phyloP scores from a whole-genome alignment of 164 flowering plant species.

The Chloranthus sessilifolius region DNA sequence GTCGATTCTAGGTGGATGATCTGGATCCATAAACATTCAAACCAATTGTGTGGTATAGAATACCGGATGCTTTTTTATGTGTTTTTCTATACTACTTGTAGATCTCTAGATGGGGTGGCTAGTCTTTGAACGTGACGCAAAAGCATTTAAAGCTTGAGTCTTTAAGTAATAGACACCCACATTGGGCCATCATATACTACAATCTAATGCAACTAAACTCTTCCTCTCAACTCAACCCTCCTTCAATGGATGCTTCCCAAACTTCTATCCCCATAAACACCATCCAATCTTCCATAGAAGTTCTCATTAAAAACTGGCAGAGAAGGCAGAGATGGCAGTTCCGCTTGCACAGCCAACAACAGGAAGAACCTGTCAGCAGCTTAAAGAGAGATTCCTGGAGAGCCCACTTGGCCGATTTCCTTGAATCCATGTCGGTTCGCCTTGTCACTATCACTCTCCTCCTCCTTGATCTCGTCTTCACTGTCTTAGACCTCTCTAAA shows the following conservation, averaged over 20 bases:
- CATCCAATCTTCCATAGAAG: conserved; percentile 30
- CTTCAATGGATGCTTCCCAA: conserved; percentile 16
- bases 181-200: too few relatives aligned
- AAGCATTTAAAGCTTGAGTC: too few relatives aligned
- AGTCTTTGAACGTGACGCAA: too few relatives aligned
- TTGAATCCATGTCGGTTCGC: conserved; percentile 41
- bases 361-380: conserved; percentile 1
- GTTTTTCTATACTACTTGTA: too few relatives aligned
- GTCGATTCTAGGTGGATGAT: too few relatives aligned
- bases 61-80: too few relatives aligned
- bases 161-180: too few relatives aligned
- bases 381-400: conserved; percentile 37
- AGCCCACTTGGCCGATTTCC: conserved; percentile 28
- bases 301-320: conserved; percentile 29
- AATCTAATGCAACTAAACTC: too few relatives aligned
- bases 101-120: too few relatives aligned
- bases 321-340: conserved; percentile 31
- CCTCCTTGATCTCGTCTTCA: conserved; percentile 36
- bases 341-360: conserved; percentile 10
- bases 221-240: too few relatives aligned
- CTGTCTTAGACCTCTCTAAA: conserved; percentile 48
- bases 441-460: conserved; percentile 33
- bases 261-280: conserved; percentile 17
- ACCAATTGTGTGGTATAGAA: too few relatives aligned
- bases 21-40: too few relatives aligned